These are phyloP conservation scores for Chrysosporium keratinophilum DNA, from an alignment of 2,329 filamentous ascomycete species.

Conservation along the genomic window DNA sequence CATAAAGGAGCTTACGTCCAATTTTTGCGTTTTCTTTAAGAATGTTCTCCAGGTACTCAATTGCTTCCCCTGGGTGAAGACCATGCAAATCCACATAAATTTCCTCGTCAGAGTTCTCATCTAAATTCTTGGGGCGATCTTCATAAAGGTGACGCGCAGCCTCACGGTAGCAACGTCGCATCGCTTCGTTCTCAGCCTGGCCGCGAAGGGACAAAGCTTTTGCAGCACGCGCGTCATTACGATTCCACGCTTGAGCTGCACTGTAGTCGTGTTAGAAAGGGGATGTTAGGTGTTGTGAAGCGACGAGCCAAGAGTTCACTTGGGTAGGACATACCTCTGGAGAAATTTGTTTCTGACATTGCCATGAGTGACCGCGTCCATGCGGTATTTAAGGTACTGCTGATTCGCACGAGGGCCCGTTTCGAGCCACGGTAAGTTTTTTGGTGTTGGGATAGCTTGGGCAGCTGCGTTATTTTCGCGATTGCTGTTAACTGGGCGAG, in stretches of 20 bases:
- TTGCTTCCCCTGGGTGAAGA: slow-evolving; percentile 95
- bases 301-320: background rate
- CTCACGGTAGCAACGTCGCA: slow-evolving; percentile 93
- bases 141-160: slow-evolving; percentile 87
- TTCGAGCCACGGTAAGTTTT: slow-evolving; percentile 92
- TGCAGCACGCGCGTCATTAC: slow-evolving; percentile 89
- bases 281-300: background rate
- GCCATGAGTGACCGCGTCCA: slow-evolving; percentile 94
- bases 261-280: slow-evolving; percentile 38
- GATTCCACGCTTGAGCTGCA: slow-evolving; percentile 96
- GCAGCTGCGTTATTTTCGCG: slow-evolving; percentile 72
- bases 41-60: slow-evolving; percentile 82
- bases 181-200: slow-evolving; percentile 91
- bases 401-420: slow-evolving; percentile 86
- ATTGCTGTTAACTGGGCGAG: slow-evolving; percentile 52
- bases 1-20: slow-evolving; percentile 66
- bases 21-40: slow-evolving; percentile 70
- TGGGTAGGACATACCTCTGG: slow-evolving; percentile 54
- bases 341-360: slow-evolving; percentile 94
- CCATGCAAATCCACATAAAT: slow-evolving; percentile 94
- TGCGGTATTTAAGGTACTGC: slow-evolving; percentile 85
- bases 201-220: slow-evolving; percentile 90
- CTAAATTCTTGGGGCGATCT: slow-evolving; percentile 67
- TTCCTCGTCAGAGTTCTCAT: slow-evolving; percentile 46
- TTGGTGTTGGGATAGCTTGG: slow-evolving; percentile 73